Evolutionary conservation across 2,329 filamentous ascomycete species (phyloP).

Genomic region (Fusarium sp.): DNA sequence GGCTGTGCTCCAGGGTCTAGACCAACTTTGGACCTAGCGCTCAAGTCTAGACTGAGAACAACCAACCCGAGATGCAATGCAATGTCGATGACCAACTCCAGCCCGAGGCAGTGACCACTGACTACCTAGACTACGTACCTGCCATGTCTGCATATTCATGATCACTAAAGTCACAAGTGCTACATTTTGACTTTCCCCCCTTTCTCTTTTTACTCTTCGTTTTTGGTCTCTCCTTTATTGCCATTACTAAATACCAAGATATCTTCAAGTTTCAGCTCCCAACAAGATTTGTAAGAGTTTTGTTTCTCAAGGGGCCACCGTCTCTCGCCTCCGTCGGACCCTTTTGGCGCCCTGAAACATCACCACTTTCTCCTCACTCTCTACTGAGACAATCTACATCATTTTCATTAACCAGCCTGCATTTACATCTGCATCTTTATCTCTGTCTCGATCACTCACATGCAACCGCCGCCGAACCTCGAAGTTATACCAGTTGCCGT

Average conservation of each 20-base stretch:
- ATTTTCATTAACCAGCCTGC: constrained; percentile 22
- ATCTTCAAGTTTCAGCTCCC: constrained; percentile 12
- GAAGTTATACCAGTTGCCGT: constrained; percentile 34
- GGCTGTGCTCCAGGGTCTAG: constrained; percentile 18
- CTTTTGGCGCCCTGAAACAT: constrained; percentile 39
- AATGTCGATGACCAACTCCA: constrained; percentile 17
- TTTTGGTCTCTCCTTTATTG: constrained; percentile 4
- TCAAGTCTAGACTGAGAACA: constrained; percentile 17
- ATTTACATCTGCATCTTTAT: not conserved
- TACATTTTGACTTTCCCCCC: constrained; percentile 15
- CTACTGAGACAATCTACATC: constrained; percentile 25
- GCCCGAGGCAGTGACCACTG: not conserved
- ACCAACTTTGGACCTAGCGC: constrained; percentile 14
- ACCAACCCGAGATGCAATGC: constrained; percentile 3
- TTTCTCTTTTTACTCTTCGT: not conserved
- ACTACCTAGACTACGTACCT: not conserved
- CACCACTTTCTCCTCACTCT: constrained; percentile 31
- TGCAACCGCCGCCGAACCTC: constrained; percentile 44
- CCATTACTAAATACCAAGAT: constrained; percentile 1
- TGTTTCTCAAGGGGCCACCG: constrained; percentile 13
- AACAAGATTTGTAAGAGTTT: constrained; percentile 12
- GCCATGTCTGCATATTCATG: constrained; percentile 20
- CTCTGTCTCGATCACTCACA: constrained; percentile 18
- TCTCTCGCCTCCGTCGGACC: constrained; percentile 12
- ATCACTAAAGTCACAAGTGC: constrained; percentile 39